A percentile compares a stretch with the other conserved stretches of the same genome.
Conservation (phyloP, 495 filamentous ascomycete species). For the Trichoderma orchidacearum region DNA sequence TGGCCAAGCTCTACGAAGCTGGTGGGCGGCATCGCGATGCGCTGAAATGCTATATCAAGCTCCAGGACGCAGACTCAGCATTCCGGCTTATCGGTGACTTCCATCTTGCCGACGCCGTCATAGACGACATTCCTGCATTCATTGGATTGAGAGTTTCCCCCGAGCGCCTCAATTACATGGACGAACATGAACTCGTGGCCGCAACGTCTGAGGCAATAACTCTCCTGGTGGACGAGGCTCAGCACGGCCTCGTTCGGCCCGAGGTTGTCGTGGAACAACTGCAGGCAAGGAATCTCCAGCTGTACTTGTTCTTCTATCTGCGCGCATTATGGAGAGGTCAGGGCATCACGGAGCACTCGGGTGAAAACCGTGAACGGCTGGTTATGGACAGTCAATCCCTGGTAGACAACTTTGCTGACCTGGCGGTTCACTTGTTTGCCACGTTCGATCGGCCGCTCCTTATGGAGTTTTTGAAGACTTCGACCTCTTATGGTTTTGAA, state of each 20-base stretch:
- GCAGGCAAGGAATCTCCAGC: slow-evolving; percentile 30
- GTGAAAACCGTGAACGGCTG: slow-evolving; percentile 29
- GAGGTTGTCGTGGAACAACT: slow-evolving; percentile 68
- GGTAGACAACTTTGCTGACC: slow-evolving; percentile 73
- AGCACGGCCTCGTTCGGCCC: slow-evolving; percentile 72
- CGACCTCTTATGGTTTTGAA: slow-evolving; percentile 72
- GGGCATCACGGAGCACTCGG: slow-evolving; percentile 27
- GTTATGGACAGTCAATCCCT: slow-evolving; percentile 54
- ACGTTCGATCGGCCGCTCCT: slow-evolving; percentile 65
- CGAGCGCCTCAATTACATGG: slow-evolving; percentile 51
- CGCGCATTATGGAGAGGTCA: slow-evolving; percentile 72
- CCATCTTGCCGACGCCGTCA: slow-evolving; percentile 71
- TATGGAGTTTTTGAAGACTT: slow-evolving; percentile 75
- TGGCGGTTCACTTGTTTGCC: slow-evolving; percentile 74
- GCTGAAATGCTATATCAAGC: slow-evolving; percentile 70
- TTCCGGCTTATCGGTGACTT: slow-evolving; percentile 74
- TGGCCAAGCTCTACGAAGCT: slow-evolving; percentile 73
- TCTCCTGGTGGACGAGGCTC: slow-evolving; percentile 80
- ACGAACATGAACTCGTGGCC: slow-evolving; percentile 57
- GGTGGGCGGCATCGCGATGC: slow-evolving; percentile 70
- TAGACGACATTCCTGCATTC: slow-evolving; percentile 79
- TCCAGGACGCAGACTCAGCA: slow-evolving; percentile 82
- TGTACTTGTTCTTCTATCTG: slow-evolving; percentile 91
- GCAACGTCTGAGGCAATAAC: slow-evolving; percentile 67
- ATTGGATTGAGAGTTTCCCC: slow-evolving; percentile 74